Evolutionary conservation across 306 rosid genomes (phyloP).

Genomic region (Sesbania bispinosa): DNA sequence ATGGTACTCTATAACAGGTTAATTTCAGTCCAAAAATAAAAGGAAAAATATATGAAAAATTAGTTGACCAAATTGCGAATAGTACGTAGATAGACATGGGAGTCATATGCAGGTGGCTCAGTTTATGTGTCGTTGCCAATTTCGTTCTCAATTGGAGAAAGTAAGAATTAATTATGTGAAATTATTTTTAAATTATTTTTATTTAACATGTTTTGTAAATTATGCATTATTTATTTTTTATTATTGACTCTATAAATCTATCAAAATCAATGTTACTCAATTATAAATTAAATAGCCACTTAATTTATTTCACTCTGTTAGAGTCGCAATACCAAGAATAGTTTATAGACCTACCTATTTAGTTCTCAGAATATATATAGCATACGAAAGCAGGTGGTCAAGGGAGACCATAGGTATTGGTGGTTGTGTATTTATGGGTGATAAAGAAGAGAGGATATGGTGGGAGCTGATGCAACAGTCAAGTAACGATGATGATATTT

Average conservation of each 20-base stretch:
- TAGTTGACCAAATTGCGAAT: not conserved
- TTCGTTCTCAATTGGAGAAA: no score
- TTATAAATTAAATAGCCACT: no score
- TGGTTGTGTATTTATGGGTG: slow-evolving; percentile 12
- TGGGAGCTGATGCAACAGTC: slow-evolving; percentile 28
- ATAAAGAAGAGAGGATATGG: slow-evolving; percentile 21
- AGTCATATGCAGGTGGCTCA: no score
- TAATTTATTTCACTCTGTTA: not conserved
- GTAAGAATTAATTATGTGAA: no score
- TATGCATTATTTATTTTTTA: no score
- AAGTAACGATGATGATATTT: slow-evolving; percentile 29
- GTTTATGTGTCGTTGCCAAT: no score
- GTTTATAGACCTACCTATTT: not conserved
- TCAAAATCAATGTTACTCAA: no score
- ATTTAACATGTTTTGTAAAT: no score
- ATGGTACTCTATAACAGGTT: not conserved
- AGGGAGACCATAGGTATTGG: slow-evolving; percentile 12
- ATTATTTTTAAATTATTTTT: no score
- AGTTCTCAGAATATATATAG: no score
- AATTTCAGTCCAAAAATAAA: no score
- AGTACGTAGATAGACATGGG: not conserved
- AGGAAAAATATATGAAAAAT: not conserved
- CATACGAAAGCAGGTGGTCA: slow-evolving; percentile 22
- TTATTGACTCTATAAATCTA: no score
- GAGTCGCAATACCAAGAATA: not conserved